Evolutionary conservation across 805 yeast species (phyloP), one percentile per base, ranked within the genome.

Genomic region (Saturnispora ahearnii): DNA sequence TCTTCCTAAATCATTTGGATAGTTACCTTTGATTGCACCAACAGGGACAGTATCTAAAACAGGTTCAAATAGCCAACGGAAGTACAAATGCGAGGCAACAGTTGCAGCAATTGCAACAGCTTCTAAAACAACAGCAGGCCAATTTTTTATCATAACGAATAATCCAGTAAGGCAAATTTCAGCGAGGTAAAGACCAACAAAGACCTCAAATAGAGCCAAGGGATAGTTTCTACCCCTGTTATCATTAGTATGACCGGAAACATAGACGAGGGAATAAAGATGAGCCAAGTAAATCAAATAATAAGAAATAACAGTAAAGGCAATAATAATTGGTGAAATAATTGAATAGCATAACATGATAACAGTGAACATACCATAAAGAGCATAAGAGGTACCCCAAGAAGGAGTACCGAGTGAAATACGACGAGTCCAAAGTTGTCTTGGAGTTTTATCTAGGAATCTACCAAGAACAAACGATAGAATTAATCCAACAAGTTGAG

Each of bases 321-420:
- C 79, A 59, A 84, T 66, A 43, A 86, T 72, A 51, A 85, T 71
- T 51, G 95, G 93, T 5, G 90, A 72, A 61, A 91, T 87, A 44
- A 89, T 76, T 1, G 96, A 72, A 67, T 91, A 91, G 51, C 81
- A 75, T 48, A 90, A 62, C 58, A 79, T 74, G 58, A 93, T 82
- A 33, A 86, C 82, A 9, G 82, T 78, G 69, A 89, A 71, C 53
- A 88, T 73, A 56, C 89, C 84, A 64, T 82, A 82, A 10, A 75
- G 71, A 7, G 97, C 96, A 67, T 85, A 91, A 12, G 79, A 70
- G 15, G 85, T 80, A 45, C 97, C 95, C 86, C 90, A 89, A 24
- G 78, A 75, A 41, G 90, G 85, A 40, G 76, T 73, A 11, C 80
- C 74, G 57, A 91, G 71, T 1, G 71, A 73, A 63, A 78, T 79